Percentiles rank a stretch among this genome's conserved stretches.
Conservation (phyloP, 768 basidiomycete genomes). For the Suillus weaverae region DNA sequence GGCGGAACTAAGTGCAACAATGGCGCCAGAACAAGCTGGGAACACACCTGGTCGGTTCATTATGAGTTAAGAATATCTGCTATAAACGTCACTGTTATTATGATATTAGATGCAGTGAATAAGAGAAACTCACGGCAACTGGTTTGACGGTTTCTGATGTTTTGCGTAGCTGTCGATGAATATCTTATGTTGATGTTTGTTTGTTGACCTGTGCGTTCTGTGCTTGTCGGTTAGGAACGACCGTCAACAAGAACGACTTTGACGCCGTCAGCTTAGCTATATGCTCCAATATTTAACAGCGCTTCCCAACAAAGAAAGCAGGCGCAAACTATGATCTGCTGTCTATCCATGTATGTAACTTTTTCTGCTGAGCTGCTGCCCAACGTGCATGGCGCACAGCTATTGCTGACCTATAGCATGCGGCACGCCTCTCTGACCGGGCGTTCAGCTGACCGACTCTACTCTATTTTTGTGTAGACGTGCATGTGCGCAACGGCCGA, state of each 20-base stretch:
- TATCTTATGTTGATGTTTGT: slow-evolving; percentile 28
- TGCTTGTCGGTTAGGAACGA: neutral
- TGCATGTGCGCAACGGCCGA: neutral
- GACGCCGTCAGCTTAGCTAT: neutral
- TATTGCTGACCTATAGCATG: neutral
- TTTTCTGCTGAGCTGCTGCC: neutral
- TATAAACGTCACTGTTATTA: neutral
- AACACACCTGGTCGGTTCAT: slow-evolving; percentile 66
- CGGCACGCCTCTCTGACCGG: neutral
- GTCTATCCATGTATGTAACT: neutral
- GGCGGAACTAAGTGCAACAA: slow-evolving; percentile 22
- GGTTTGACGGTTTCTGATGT: slow-evolving; percentile 13
- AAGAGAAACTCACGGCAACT: slow-evolving; percentile 11
- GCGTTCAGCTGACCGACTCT: neutral
- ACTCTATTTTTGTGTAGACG: neutral
- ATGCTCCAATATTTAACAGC: neutral
- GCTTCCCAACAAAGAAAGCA: neutral
- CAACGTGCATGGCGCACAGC: neutral
- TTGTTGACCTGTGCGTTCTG: slow-evolving; percentile 15
- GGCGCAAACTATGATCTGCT: neutral
- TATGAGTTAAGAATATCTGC: slow-evolving; percentile 2
- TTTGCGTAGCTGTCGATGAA: slow-evolving; percentile 17
- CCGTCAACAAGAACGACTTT: neutral
- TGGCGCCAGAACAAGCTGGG: slow-evolving; percentile 13
- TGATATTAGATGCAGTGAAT: neutral